Evolutionary conservation across 768 basidiomycete species (phyloP), one percentile per base, ranked within the genome.

Genomic region (Tubosaeta sp.): DNA sequence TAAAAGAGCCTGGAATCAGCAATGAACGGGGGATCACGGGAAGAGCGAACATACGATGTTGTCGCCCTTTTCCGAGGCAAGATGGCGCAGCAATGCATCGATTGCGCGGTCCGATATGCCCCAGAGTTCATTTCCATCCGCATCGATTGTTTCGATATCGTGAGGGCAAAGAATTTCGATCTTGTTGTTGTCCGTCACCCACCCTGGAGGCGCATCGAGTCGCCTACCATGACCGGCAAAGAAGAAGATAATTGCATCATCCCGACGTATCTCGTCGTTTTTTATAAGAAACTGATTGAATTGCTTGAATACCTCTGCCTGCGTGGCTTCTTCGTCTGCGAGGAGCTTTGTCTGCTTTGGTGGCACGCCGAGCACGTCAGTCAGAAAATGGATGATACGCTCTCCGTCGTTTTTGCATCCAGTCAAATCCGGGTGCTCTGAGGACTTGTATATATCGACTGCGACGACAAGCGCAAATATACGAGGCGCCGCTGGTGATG

Each of bases 371-470:
- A 62, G 57, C 2, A 49, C 49, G 22, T 35, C 46, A 0, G 40
- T 63, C n/a, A 62, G 36, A 13, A 44, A 59, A 0, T 18, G 1
- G 3, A 56, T 38, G 41, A 62, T 57, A 4, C 61, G 48, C 21
- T 48, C 0, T 8, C 60, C 60, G 14, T 59, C 60, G 31, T 48
- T 51, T 29, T 41, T 59, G 54, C 60, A 62, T n/a, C 61, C 61
- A 1, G 19, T 48, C 10, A 62, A 35, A 12, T 57, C 0, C 0
- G 1, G 0, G 31, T 13, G 4, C 0, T 0, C 9, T 7, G 25
- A 8, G 7, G 7, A 24, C 38, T 48, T 50, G 51, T 56, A 62
- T 32, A 0, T 22, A 25, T 62, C 60, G 21, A 62, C 47, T 1
- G 46, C 54, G 6, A 62, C 48, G 22, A 62, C 53, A 14, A 59